A percentile compares a stretch with the other conserved stretches of the same genome.
Conservation (phyloP, 2,329 filamentous ascomycete species). For the Xylariaceae sp. region DNA sequence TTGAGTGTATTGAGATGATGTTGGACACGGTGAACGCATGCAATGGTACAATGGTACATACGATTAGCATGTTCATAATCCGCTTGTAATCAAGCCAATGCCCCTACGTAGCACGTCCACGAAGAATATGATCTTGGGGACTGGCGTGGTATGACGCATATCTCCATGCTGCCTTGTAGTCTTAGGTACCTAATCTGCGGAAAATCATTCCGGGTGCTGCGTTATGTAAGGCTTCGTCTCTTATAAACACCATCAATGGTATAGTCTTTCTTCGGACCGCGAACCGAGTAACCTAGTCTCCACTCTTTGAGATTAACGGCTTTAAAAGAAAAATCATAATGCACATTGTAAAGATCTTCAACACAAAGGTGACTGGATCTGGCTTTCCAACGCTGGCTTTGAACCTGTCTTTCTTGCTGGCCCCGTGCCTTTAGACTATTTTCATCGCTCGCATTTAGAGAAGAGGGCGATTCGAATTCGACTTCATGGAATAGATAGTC, state of each 20-base stretch:
- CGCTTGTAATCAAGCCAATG: no score
- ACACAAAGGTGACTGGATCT: conserved; percentile 67
- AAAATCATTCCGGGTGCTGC: background rate
- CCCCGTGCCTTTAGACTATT: conserved; percentile 7
- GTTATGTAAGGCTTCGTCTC: conserved; percentile 22
- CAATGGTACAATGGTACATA: background rate
- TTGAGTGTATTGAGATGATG: conserved; percentile 6
- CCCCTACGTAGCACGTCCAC: no score
- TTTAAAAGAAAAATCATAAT: conserved; percentile 62
- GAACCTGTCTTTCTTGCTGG: conserved; percentile 9
- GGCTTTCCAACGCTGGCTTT: conserved; percentile 48
- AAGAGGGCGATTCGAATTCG: conserved; percentile 49
- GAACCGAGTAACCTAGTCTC: conserved; percentile 61
- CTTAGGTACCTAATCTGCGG: no score
- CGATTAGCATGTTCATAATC: no score
- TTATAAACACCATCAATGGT: conserved; percentile 52
- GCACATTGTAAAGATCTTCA: conserved; percentile 67
- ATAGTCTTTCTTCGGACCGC: conserved; percentile 72
- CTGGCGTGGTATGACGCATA: no score
- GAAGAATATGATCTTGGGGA: no score
- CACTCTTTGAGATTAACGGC: conserved; percentile 56
- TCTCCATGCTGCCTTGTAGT: no score
- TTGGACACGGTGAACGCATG: conserved; percentile 9
- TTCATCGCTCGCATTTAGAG: conserved; percentile 1
- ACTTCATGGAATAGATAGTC: conserved; percentile 75